phyloP scores from a whole-genome alignment of 2,329 filamentous ascomycete species.

The Fusarium poae region DNA sequence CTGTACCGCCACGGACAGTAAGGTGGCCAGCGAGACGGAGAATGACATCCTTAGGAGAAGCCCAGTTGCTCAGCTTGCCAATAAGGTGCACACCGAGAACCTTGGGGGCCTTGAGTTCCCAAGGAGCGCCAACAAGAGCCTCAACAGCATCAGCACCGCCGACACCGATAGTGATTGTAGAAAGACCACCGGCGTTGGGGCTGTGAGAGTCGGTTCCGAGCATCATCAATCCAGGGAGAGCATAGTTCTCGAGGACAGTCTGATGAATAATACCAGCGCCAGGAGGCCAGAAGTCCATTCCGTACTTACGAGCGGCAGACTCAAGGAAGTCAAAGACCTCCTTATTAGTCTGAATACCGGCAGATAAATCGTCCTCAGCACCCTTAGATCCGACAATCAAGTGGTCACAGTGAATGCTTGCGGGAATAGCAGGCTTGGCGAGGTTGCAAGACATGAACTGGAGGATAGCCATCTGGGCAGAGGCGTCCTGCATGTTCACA shows the following conservation, averaged over 20 bases:
- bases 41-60: constrained; percentile 95
- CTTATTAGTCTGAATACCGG: constrained; percentile 90
- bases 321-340: constrained; percentile 98
- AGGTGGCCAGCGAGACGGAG: constrained; percentile 88
- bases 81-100: constrained; percentile 87
- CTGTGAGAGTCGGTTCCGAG: constrained; percentile 97
- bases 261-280: constrained; percentile 97
- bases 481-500: constrained; percentile 99
- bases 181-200: constrained; percentile 94
- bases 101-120: constrained; percentile 96
- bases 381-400: constrained; percentile 97
- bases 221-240: constrained; percentile 98
- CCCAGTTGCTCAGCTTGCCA: constrained; percentile 89
- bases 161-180: constrained; percentile 95
- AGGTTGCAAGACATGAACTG: constrained; percentile 99
- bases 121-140: constrained; percentile 93
- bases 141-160: constrained; percentile 98
- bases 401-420: constrained; percentile 98
- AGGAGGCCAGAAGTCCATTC: constrained; percentile 95
- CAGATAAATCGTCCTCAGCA: constrained; percentile 84
- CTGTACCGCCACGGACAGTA: constrained; percentile 93
- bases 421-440: constrained; percentile 89
- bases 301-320: constrained; percentile 89
- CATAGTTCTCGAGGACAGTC: constrained; percentile 97
- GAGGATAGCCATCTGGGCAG: constrained; percentile 96